These are phyloP conservation scores for Bacidia rubella DNA, from an alignment of 495 filamentous ascomycete species.

Conservation along the genomic window DNA sequence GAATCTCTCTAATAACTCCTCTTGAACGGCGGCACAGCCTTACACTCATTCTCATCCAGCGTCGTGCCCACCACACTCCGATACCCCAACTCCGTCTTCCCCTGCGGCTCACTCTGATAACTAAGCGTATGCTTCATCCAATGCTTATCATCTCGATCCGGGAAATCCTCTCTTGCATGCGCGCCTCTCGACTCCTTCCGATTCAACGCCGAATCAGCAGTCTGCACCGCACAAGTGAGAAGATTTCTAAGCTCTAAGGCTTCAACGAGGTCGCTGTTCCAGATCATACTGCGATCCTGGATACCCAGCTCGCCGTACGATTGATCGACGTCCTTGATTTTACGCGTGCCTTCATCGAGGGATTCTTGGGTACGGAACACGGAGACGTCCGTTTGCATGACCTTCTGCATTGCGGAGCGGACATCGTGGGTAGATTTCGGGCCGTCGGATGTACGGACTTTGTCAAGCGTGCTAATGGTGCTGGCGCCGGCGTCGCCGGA, in stretches of 20 bases:
- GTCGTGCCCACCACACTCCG: slow-evolving; percentile 62
- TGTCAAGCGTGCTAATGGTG: slow-evolving; percentile 75
- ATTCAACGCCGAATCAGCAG: slow-evolving; percentile 69
- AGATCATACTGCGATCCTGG: slow-evolving; percentile 98
- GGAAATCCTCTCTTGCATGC: slow-evolving; percentile 90
- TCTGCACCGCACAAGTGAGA: slow-evolving; percentile 92
- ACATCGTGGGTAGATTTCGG: slow-evolving; percentile 78
- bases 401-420: slow-evolving; percentile 88
- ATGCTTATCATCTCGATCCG: slow-evolving; percentile 79
- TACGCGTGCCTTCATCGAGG: slow-evolving; percentile 71
- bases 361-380: slow-evolving; percentile 94
- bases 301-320: slow-evolving; percentile 71
- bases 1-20: slow-evolving; percentile 18
- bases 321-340: slow-evolving; percentile 68
- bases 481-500: slow-evolving; percentile 73
- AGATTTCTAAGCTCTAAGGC: slow-evolving; percentile 87
- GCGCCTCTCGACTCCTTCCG: slow-evolving; percentile 91
- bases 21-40: slow-evolving; percentile 27
- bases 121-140: slow-evolving; percentile 99
- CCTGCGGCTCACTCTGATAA: slow-evolving; percentile 82
- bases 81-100: slow-evolving; percentile 64
- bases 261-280: slow-evolving; percentile 95
- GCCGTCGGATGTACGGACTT: slow-evolving; percentile 67
- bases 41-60: slow-evolving; percentile 81
- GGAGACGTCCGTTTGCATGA: slow-evolving; percentile 92